Percentiles rank a stretch among this genome's conserved stretches.
Conservation (phyloP, 371 early-diverging fungal genomes). For the Coemansia sp. region DNA sequence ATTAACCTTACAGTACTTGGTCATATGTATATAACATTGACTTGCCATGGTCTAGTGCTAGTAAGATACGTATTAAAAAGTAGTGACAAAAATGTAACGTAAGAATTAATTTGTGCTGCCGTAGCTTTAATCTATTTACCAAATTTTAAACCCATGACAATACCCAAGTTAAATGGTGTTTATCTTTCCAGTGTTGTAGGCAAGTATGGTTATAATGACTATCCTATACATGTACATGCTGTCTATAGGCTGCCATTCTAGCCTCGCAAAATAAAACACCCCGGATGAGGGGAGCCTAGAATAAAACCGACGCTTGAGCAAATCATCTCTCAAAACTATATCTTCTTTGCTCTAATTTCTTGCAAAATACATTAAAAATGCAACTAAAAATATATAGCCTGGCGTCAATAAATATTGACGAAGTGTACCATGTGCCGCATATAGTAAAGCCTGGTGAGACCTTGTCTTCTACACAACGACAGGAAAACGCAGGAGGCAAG, state of each 20-base stretch:
- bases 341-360: neutral
- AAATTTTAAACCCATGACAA: no score
- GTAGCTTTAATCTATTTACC: no score
- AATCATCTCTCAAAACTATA: neutral
- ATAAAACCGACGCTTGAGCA: no score
- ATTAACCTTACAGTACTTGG: neutral
- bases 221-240: no score
- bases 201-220: no score
- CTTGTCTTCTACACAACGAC: constrained; percentile 61
- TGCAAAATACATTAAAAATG: constrained; percentile 10
- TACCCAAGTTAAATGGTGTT: no score
- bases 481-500: constrained; percentile 84
- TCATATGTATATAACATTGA: neutral
- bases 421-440: constrained; percentile 79
- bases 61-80: neutral
- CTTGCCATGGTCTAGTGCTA: neutral
- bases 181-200: no score
- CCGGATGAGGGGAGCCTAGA: no score
- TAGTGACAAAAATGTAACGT: neutral
- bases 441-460: constrained; percentile 85
- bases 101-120: no score
- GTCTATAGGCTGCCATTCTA: no score
- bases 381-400: constrained; percentile 62
- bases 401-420: constrained; percentile 90
- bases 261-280: no score